These are phyloP conservation scores for Biscogniauxia mediterranea DNA, from an alignment of 2,329 filamentous ascomycete species.

Conservation along the genomic window DNA sequence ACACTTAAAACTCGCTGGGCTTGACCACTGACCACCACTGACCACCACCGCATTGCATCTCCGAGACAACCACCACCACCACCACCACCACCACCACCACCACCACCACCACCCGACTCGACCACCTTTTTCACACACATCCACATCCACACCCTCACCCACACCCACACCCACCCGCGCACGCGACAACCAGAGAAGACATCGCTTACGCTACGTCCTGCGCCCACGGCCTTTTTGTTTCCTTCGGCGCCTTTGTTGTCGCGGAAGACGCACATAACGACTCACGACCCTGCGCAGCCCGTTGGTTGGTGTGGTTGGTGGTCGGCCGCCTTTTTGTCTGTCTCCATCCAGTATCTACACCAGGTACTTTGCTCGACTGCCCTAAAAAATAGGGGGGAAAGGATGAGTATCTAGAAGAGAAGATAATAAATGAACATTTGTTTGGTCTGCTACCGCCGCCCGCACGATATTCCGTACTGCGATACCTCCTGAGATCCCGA, in stretches of 20 bases:
- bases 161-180: neutral
- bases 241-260: neutral
- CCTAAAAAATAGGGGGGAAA: neutral
- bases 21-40: constrained; percentile 1
- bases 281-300: constrained; percentile 14
- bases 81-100: too few relatives aligned
- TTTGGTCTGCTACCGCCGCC: neutral
- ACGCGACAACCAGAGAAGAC: neutral
- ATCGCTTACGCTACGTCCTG: too few relatives aligned
- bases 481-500: neutral
- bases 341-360: too few relatives aligned
- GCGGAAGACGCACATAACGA: neutral
- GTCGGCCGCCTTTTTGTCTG: constrained; percentile 7
- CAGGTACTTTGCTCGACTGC: neutral
- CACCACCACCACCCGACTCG: constrained; percentile 7
- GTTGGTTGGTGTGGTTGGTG: neutral
- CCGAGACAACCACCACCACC: constrained; percentile 13
- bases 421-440: constrained; percentile 14
- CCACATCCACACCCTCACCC: too few relatives aligned
- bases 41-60: constrained; percentile 6
- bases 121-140: neutral
- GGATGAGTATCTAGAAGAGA: neutral
- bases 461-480: constrained; percentile 4
- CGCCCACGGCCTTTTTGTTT: too few relatives aligned
- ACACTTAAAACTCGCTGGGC: constrained; percentile 7